phyloP scores from a whole-genome alignment of 257 asterid species.

The Linderniella brevidens region DNA sequence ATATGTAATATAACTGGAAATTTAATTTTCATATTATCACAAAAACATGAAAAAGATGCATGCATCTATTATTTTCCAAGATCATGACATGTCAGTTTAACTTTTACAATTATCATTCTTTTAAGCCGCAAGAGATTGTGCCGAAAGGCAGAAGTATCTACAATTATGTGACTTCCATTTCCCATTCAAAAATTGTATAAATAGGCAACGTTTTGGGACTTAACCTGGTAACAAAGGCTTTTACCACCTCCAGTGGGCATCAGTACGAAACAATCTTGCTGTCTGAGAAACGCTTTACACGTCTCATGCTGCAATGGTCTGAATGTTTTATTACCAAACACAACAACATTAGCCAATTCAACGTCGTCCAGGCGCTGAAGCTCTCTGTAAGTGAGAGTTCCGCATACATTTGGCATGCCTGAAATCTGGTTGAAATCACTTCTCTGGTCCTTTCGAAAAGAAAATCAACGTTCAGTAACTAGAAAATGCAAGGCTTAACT shows the following conservation, averaged over 20 bases:
- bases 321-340: slow-evolving; percentile 68
- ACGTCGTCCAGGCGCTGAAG: slow-evolving; percentile 59
- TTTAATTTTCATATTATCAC: too few relatives aligned
- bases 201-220: slow-evolving; percentile 8
- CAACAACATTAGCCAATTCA: slow-evolving; percentile 85
- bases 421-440: slow-evolving; percentile 29
- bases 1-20: too few relatives aligned
- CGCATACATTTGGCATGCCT: slow-evolving; percentile 19
- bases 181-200: not conserved
- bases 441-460: slow-evolving; percentile 26
- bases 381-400: slow-evolving; percentile 38
- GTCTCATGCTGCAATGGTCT: slow-evolving; percentile 80
- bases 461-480: slow-evolving; percentile 7
- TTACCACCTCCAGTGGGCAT: slow-evolving; percentile 99
- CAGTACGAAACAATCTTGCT: slow-evolving; percentile 78
- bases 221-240: slow-evolving; percentile 97
- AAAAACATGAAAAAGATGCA: too few relatives aligned
- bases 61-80: too few relatives aligned
- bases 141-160: too few relatives aligned
- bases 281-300: slow-evolving; percentile 49
- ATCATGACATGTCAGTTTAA: too few relatives aligned
- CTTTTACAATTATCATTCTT: too few relatives aligned
- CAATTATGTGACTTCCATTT: too few relatives aligned
- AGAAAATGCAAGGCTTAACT: too few relatives aligned
- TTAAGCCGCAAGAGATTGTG: too few relatives aligned